A percentile compares a stretch with the other conserved stretches of the same genome.
These are phyloP conservation scores for Eucalyptus camaldulensis DNA, from an alignment of 345 rosid species.

Conservation along the genomic window DNA sequence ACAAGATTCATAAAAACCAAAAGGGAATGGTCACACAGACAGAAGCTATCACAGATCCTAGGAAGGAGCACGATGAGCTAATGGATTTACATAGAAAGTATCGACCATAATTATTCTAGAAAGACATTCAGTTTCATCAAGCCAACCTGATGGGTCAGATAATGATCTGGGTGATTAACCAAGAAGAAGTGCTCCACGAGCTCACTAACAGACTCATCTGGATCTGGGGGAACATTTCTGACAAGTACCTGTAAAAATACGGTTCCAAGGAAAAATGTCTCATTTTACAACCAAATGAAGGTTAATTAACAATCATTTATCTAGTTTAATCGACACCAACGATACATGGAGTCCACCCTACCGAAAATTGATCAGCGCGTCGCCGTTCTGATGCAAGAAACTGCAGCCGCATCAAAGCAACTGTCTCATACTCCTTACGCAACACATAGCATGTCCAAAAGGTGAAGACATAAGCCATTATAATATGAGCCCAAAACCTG, in stretches of 20 bases:
- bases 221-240: conserved; percentile 43
- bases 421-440: conserved; percentile 67
- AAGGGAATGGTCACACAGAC: neutral
- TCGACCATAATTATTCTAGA: neutral
- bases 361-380: conserved; percentile 90
- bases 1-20: neutral
- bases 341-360: conserved; percentile 7
- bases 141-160: conserved; percentile 34
- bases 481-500: conserved; percentile 80
- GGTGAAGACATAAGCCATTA: conserved; percentile 79
- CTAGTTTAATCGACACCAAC: neutral
- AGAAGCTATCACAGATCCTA: neutral
- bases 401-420: conserved; percentile 75
- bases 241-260: conserved; percentile 25
- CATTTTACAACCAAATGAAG: neutral
- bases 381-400: conserved; percentile 76
- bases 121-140: neutral
- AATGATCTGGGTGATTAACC: conserved; percentile 36
- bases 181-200: conserved; percentile 42
- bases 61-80: neutral
- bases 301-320: neutral
- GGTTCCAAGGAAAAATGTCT: neutral
- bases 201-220: conserved; percentile 41
- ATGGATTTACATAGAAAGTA: neutral
- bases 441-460: conserved; percentile 85